Base-by-base conservation (phyloP, 371 early-diverging fungal species). In the Nematocida minor region DNA sequence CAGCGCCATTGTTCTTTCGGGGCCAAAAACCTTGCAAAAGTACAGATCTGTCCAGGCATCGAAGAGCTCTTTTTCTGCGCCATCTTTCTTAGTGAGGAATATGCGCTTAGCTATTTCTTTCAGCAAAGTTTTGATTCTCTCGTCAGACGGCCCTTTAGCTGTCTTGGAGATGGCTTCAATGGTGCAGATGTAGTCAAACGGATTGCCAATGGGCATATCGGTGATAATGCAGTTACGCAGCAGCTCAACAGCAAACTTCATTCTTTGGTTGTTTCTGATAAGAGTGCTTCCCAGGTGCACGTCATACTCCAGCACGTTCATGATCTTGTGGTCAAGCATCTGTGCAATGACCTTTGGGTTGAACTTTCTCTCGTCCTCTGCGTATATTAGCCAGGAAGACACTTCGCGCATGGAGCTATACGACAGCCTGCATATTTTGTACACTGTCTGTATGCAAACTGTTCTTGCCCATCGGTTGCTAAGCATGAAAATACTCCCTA, bases 161-260 rank as follows among this genome's bases (percentile, higher is more conserved):
- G 54, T 62, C 54, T 83, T 82, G 2, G 81, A 66, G 11, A 86
- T 48, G 20, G 81, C 66, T 62, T 86, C 86, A 44, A 86, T 82
- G 2, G 82, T 83, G 60, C 80, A 79, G 3, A 86, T 83, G 62
- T 85, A 86, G 62, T 84, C 84, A 74, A 83, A 86, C 31, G 83
- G 80, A 16, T 81, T 82, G 38, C 84, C 82, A 41, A 82, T 60
- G 41, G 81, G 67, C 2, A 69, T 32, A 41, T 82, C 79, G 0
- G 60, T 36, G 14, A 82, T 54, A 25, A 85, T 60, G 22, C 83
- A 55, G 18, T 47, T 64, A 2, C 41, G 42, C 11, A 86, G 51
- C 2, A 86, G 54, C 14, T 66, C 55, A 34, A 83, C 54, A 20
- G 78, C 79, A 69, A 81, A 82, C 36, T 80, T 79, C 14, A 84